Evolutionary conservation across 257 asterid genomes (phyloP), one percentile per base, ranked within the genome.

Genomic region (Solanum pinnatisectum): DNA sequence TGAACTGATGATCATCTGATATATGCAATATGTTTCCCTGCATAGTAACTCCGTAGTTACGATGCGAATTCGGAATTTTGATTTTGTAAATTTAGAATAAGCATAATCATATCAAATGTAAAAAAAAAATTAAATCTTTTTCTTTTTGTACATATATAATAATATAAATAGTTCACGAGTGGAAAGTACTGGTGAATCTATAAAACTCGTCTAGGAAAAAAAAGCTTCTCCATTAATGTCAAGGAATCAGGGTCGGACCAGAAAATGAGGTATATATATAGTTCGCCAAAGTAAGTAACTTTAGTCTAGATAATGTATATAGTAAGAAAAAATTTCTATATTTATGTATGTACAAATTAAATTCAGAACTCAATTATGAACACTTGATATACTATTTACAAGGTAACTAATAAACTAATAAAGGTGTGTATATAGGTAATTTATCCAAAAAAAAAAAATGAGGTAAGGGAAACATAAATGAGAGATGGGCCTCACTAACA

Each of bases 11-110:
- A 60, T 10, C 44, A 72, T 33, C 44, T 72, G 27, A 72, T 16
- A 72, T 72, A 32, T 91, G 92, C 90, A 89, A 93, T 93, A 93
- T 90, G 85, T 39, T 23, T 37, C 32, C 49, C 15, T 36, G 7
- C 49, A 74, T 36, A 18, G n/a, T 71, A 71, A 71, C 25, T 32
- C 25, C 1, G 8, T 11, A 2, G 14, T 16, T 0, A 8, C 3
- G 0, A 32, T 5, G 10, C 16, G 2, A 35, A 73, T 35, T 73
- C 9, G 3, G 4, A 73, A 73, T 73, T 35, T 73, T 0, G 8
- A 73, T 9, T 73, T 10, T 18, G 9, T 35, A 14, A 20, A 1
- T 20, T 73, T 10, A 36, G 18, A 73, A 73, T 5, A 36, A 73
- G 27, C 11, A 73, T 73, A 35, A 36, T 36, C 27, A 73, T 73